Percentiles rank a stretch among this genome's conserved stretches.
phyloP scores from a whole-genome alignment of 192 early-diverging fungal genomes.

The Thamnidium elegans region DNA sequence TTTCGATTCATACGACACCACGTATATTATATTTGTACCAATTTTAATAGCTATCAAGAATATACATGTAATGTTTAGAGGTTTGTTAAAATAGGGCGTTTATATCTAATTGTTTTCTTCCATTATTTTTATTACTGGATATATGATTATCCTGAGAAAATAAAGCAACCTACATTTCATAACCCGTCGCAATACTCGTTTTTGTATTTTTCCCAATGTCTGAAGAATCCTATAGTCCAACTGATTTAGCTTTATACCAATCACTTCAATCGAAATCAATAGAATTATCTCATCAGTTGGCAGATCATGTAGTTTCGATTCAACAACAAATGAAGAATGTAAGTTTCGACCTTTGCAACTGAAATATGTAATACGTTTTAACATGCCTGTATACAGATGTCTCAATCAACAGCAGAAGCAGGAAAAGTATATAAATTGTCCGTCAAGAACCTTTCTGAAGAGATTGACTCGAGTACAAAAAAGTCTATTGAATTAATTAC shows the following conservation, averaged over 20 bases:
- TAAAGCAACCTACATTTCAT: no score
- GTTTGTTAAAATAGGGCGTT: no score
- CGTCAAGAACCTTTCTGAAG: slow-evolving; percentile 11
- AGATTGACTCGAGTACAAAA: slow-evolving; percentile 19
- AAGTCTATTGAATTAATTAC: slow-evolving; percentile 29
- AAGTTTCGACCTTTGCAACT: neutral
- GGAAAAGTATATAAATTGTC: slow-evolving; percentile 15
- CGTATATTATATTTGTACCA: no score
- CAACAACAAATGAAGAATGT: slow-evolving; percentile 13
- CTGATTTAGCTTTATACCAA: slow-evolving; percentile 1
- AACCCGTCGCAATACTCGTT: no score
- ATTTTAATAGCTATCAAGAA: no score
- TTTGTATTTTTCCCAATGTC: neutral
- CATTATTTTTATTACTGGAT: no score
- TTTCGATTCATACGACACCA: no score
- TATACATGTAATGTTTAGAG: no score
- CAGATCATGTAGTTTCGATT: slow-evolving; percentile 5
- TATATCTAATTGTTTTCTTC: no score
- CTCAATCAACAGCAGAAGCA: slow-evolving; percentile 10
- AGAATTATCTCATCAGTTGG: slow-evolving; percentile 4
- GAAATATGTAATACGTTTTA: neutral
- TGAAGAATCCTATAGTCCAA: neutral
- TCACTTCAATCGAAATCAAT: neutral
- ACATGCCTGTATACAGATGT: slow-evolving; percentile 2
- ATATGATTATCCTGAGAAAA: no score